phyloP scores from a whole-genome alignment of 495 filamentous ascomycete species.

The Aspergillus bridgeri region DNA sequence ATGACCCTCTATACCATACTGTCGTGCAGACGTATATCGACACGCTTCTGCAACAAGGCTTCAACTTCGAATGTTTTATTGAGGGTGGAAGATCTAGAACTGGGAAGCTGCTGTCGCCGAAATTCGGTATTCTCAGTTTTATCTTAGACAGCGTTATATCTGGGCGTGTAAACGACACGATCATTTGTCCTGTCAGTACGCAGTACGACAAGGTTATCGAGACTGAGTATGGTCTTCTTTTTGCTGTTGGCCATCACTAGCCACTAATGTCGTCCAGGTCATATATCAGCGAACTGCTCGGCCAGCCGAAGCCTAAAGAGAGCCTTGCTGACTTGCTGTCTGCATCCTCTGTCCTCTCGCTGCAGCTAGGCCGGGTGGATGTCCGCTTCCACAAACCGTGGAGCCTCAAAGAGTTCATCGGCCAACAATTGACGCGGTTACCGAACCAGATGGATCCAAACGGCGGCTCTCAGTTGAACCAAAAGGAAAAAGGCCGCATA shows the following conservation, averaged over 20 bases:
- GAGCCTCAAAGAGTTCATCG: slow-evolving; percentile 77
- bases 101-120: slow-evolving; percentile 87
- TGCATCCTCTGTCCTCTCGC: slow-evolving; percentile 81
- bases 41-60: slow-evolving; percentile 81
- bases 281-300: slow-evolving; percentile 90
- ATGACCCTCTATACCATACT: slow-evolving; percentile 84
- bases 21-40: slow-evolving; percentile 96
- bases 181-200: slow-evolving; percentile 90
- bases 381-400: slow-evolving; percentile 95
- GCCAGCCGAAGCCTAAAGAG: slow-evolving; percentile 91
- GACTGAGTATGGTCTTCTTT: slow-evolving; percentile 59
- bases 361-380: slow-evolving; percentile 88
- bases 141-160: slow-evolving; percentile 85
- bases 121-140: slow-evolving; percentile 94
- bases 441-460: slow-evolving; percentile 26
- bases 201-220: slow-evolving; percentile 99
- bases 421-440: slow-evolving; percentile 60
- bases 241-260: neutral
- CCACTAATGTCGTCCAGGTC: slow-evolving; percentile 45
- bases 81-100: slow-evolving; percentile 91
- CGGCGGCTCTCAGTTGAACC: slow-evolving; percentile 39
- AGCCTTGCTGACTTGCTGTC: slow-evolving; percentile 84
- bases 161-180: slow-evolving; percentile 83
- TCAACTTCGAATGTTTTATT: slow-evolving; percentile 95
- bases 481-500: slow-evolving; percentile 55